Base-by-base conservation (phyloP, 2,329 filamentous ascomycete species). In the Neopestalotiopsis rosae region DNA sequence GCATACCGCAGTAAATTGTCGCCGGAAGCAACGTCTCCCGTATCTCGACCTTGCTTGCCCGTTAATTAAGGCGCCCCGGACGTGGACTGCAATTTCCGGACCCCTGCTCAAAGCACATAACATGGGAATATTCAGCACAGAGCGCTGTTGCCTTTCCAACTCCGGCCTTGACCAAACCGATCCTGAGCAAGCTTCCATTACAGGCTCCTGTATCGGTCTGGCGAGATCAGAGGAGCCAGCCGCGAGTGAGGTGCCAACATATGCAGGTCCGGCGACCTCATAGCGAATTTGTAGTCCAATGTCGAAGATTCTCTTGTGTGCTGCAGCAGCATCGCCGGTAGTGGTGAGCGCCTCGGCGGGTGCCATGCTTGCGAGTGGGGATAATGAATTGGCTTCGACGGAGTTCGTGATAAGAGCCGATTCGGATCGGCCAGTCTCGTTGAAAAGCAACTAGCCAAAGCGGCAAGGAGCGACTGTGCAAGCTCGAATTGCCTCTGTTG, bases 41-140 rank as follows among this genome's bases (percentile, higher is more conserved):
- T 7, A 66, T 57, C 42, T 90, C 89, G 30, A 88, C 76, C 75
- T 90, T 88, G 0, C 81, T 87, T 10, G 88, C 77, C 89, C 90
- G 72, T 91, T 91, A 71, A 85, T 88, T 68, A 89, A 78, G 2
- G 89, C 90, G 0, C 89, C 89, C 28, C 88, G 82, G 14, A 89
- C 81, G 74, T 92, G 90, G 2, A 89, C 83, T 0, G 81, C 88
- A 59, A 92, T 81, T 73, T 91, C 90, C 0, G 85, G 83, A 40
- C 82, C 82, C 17, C 86, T 82, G 71, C 90, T 90, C 72, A 90
- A 78, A 1, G 87, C 87, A 76, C 87, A 88, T 61, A 92, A 81
- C 85, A 92, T 90, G 49, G 85, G 88, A 59, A 91, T 87, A 76
- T 91, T 90, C 61, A 91, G 77, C 66, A 91, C 81, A 67, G 84